Base-by-base conservation (phyloP, 768 basidiomycete species). In the Suillus sp. region DNA sequence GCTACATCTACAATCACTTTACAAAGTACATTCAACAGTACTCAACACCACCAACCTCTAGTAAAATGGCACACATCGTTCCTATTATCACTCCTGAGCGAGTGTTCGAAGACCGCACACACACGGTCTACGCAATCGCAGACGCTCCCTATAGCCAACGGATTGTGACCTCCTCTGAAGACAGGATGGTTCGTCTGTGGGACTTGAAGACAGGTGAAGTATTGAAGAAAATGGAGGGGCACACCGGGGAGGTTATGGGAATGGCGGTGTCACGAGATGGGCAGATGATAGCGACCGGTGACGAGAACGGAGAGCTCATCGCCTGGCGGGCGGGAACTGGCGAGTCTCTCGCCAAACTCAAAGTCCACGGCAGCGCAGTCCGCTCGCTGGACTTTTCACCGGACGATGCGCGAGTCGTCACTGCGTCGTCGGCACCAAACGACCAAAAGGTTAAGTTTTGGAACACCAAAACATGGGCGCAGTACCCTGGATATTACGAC, bases 241-340 rank as follows among this genome's bases (percentile, higher is more conserved):
- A 48, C 22, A 48, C 22, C 22, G 14, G 47, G 14, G 47, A 25
- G 6, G 47, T 48, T 4, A 25, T 48, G 14, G 47, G 47, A 48
- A 16, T 48, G 14, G 47, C 14, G 47, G 47, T 48, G 16, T 48
- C 47, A 2, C 22, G 22, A 16, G 47, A 48, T 25, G 47, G 47
- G 7, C 1, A 48, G 7, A 16, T 48, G 22, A 48, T 47, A 47
- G 47, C 13, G 22, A 48, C 22, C 14, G 25, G 47, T 48, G 47
- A 48, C 47, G 47, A 48, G 47, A 14, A 47, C 45, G 45, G 45
- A 13, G 45, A 22, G 22, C 45, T 47, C 45, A 48, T 48, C 47
- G 47, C 47, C 47, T 48, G 47, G 47, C 47, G 25, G 14, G 47
- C 22, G 16, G 16, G 25, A 48, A 48, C 47, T 8, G 47, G 47